Evolutionary conservation across 139 green algal genomes (phyloP), one percentile per base, ranked within the genome.

Genomic region (Chlamydomonas schloesseri): DNA sequence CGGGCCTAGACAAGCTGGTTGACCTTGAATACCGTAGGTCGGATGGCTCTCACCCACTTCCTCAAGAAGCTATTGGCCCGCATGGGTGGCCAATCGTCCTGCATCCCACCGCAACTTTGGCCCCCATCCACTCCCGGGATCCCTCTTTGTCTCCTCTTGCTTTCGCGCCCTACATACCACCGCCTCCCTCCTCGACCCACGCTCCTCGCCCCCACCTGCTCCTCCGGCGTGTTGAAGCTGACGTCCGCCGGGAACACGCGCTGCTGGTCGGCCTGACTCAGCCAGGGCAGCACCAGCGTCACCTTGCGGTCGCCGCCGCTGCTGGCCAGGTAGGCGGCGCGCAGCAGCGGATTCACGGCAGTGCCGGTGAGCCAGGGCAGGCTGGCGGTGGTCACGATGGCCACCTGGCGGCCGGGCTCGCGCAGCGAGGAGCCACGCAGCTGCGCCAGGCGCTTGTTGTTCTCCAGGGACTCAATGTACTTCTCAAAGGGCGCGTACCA

Each of bases 301-400:
- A 96, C 95, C 83, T 94, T 91, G 71, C 93, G 92, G 15, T 82
- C 86, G 64, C 75, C 73, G 71, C 95, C 91, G 21, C 89, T 88
- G 21, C 89, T 88, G 10, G 97, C 93, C n/a, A 99, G 93, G 93
- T 99, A 99, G 0, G 97, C 98, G 0, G 98, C 98, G 18, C 98
- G 93, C 87, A 99, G 93, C 87, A 99, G 93, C 62, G 98, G 98
- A 91, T 99, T 99, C 18, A 99, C 97, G 2, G 96, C 93, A 0
- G 98, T 99, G 65, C 98, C 98, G 21, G 98, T 99, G 94, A 99
- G 98, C 98, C 98, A 99, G 0, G 98, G 98, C 85, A 99, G 91
- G 29, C 93, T 91, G 9, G 98, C 98, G 6, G 98, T 99, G 14
- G 98, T 99, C 17, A 99, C 96, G 80, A 99, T 99, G 69, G 97